Base-by-base conservation (phyloP, 1,139 yeast species). In the Petasospora fabianii region DNA sequence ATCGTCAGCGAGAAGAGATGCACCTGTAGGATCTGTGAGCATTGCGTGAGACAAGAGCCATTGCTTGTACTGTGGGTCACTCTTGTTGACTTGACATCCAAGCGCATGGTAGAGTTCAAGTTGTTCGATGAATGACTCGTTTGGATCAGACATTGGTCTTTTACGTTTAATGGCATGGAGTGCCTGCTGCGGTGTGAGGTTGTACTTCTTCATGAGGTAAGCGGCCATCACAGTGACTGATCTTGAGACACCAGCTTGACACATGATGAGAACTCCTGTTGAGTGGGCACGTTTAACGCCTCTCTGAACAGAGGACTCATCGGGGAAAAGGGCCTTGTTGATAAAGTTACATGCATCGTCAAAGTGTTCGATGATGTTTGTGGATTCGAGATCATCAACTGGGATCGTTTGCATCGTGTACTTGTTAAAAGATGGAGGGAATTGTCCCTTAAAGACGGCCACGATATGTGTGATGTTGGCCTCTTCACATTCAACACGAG, bases 161-260 rank as follows among this genome's bases (percentile, higher is more conserved):
- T 75, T 80, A 41, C 88, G 60, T 49, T 69, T 73, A 16, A 92
- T 80, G 0, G 90, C 88, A 60, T 83, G 79, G 9, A 85, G 54
- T 0, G 96, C 83, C 46, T 80, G 80, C 11, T 73, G 67, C 14
- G 77, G 62, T 8, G 66, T 63, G 58, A 86, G 69, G 8, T 76
- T 71, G 60, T 82, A 79, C 46, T 76, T 73, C 54, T 76, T 75
- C 94, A 92, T 88, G 46, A 92, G 61, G 58, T 83, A 92, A 2
- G 95, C 95, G 30, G 80, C 70, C 12, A 80, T 66, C 24, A 87
- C 67, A 0, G 95, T 66, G 0, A 77, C 86, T 1, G 96, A 83
- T 48, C 98, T 66, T 3, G 96, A 85, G 20, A 80, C 75, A 1
- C 98, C 98, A 22, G 96, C 96, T 41, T 88, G 86, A 58, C 94